Base-by-base conservation (phyloP, 1,139 yeast genomes). In the Yamadazyma diddensiae region DNA sequence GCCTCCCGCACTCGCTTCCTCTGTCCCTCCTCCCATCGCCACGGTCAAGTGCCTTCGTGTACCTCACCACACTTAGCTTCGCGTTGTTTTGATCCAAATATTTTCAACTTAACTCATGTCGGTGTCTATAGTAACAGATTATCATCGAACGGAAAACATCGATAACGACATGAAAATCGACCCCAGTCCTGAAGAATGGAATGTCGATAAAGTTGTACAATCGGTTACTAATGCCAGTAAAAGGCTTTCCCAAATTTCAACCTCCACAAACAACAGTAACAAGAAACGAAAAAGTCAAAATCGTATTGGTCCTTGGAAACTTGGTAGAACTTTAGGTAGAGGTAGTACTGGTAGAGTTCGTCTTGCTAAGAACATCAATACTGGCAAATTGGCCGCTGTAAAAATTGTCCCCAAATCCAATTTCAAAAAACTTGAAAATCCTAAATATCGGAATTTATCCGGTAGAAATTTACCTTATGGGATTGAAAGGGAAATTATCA, bases 311-410 rank as follows among this genome's bases (percentile, higher is more conserved):
- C 97, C 98, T 3, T 92, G 99, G 99, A 82, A 86, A 54, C 65
- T 92, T 21, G 98, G 98, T 10, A 73, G 94, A 45, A 90, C 98
- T 3, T 65, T 92, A 29, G 99, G 99, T 15, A 74, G 94, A 39
- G 99, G 99, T 8, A 82, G 95, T 16, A 86, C 96, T 2, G 97
- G 98, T 17, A 73, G 97, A 42, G 99, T 92, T 15, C 70, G 95
- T 37, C 69, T 92, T 35, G 98, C 98, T 5, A 83, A 87, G 47
- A 94, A 92, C 54, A 74, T 79, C 25, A 73, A 73, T 38, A 82
- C 94, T 1, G 94, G 94, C 34, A 83, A 87, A 59, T 73, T 87
- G 36, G 98, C 98, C 1, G 99, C 99, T 1, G 95, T 94, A 36
- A 92, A 92, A 58, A 88, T 94, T 42, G 96, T 92, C 10, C 95